These are phyloP conservation scores for Magnaporthiopsis poae DNA, from an alignment of 2,329 filamentous ascomycete species.

Conservation along the genomic window DNA sequence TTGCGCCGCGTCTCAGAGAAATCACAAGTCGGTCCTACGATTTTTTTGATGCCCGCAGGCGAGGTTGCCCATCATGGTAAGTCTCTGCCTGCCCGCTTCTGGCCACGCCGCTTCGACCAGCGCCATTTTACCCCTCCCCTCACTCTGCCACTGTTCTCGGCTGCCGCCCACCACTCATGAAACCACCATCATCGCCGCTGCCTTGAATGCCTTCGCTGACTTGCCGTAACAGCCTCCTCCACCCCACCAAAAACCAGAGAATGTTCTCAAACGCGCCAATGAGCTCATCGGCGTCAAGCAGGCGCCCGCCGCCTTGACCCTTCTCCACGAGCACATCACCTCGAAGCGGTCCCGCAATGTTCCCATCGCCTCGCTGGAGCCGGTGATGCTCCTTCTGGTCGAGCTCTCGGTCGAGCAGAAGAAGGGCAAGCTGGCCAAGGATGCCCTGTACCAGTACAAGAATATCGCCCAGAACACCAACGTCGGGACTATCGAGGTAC, in stretches of 20 bases:
- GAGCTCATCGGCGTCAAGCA: slow-evolving; percentile 98
- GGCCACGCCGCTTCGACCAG: background rate
- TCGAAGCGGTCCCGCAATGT: slow-evolving; percentile 96
- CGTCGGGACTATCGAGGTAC: slow-evolving; percentile 77
- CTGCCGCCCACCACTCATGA: background rate
- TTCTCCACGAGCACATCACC: slow-evolving; percentile 98
- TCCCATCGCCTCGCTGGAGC: slow-evolving; percentile 89
- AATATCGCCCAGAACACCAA: slow-evolving; percentile 99
- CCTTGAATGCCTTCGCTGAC: slow-evolving; percentile 11
- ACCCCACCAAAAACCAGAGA: slow-evolving; percentile 95
- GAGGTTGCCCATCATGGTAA: slow-evolving; percentile 44
- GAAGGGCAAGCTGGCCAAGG: slow-evolving; percentile 97
- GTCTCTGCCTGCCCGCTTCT: slow-evolving; percentile 11
- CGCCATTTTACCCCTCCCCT: slow-evolving; percentile 6
- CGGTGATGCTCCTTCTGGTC: slow-evolving; percentile 95
- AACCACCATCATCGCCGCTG: background rate
- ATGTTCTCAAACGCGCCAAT: slow-evolving; percentile 95
- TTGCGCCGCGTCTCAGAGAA: slow-evolving; percentile 12
- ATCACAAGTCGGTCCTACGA: background rate
- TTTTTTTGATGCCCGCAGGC: slow-evolving; percentile 24
- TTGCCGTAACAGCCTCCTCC: slow-evolving; percentile 60
- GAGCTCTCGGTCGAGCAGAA: slow-evolving; percentile 93
- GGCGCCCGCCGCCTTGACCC: slow-evolving; percentile 78
- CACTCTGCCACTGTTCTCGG: background rate
- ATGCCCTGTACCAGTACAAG: slow-evolving; percentile 98